Percentiles rank a stretch among this genome's conserved stretches.
These are phyloP conservation scores for Candida parachauliodes DNA, from an alignment of 805 yeast species.

Conservation along the genomic window DNA sequence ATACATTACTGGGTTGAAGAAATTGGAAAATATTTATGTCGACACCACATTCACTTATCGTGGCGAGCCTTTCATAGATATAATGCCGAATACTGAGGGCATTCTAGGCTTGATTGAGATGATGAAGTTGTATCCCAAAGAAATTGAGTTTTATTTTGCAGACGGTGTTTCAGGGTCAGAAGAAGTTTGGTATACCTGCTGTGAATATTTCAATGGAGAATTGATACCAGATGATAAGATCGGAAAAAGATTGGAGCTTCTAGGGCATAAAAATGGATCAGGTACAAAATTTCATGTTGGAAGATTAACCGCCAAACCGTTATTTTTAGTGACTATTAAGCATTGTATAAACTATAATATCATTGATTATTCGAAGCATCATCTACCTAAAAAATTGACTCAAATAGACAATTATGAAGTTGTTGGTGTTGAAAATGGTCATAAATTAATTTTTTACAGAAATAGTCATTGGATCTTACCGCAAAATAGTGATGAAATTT, in stretches of 20 bases:
- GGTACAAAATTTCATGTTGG: constrained; percentile 7
- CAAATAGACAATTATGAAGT: constrained; percentile 11
- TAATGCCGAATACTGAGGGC: constrained; percentile 41
- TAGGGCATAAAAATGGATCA: not conserved
- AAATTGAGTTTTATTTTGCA: constrained; percentile 36
- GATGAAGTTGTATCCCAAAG: constrained; percentile 40
- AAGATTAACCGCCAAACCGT: not conserved
- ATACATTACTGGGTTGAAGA: constrained; percentile 28
- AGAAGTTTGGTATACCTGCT: constrained; percentile 44
- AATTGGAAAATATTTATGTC: constrained; percentile 47
- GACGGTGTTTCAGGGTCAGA: constrained; percentile 50
- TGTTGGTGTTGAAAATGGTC: constrained; percentile 17
- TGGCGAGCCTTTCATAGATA: constrained; percentile 46
- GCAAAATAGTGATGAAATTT: constrained; percentile 19
- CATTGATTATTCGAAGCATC: constrained; percentile 27
- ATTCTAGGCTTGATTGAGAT: constrained; percentile 27
- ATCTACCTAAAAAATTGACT: constrained; percentile 22
- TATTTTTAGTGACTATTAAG: constrained; percentile 21
- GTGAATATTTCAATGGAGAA: constrained; percentile 17
- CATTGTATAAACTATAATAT: constrained; percentile 38
- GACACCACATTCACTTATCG: constrained; percentile 54
- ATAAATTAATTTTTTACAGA: constrained; percentile 19
- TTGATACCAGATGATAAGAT: constrained; percentile 11
- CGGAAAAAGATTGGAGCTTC: constrained; percentile 2
- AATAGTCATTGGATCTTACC: constrained; percentile 28